Evolutionary conservation across 805 yeast genomes (phyloP).

Genomic region (Ogataea siamensis): DNA sequence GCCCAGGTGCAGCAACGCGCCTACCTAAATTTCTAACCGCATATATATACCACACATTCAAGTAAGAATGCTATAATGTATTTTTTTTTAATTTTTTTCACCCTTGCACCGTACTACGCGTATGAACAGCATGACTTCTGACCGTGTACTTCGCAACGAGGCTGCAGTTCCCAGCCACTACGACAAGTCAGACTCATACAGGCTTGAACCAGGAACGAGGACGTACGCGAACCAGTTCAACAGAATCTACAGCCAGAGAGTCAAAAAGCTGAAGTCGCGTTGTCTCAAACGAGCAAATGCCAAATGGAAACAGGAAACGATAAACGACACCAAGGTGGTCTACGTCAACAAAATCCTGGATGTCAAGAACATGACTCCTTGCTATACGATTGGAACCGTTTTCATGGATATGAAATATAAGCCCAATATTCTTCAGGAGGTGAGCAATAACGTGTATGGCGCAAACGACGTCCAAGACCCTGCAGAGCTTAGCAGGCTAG

Average conservation of each 20-base stretch:
- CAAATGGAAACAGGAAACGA: constrained; percentile 43
- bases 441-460: constrained; percentile 57
- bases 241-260: constrained; percentile 51
- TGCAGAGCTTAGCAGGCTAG: constrained; percentile 18
- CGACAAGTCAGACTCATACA: constrained; percentile 12
- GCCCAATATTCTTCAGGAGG: constrained; percentile 81
- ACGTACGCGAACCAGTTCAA: constrained; percentile 58
- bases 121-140: constrained; percentile 24
- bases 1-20: too few relatives aligned
- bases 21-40: too few relatives aligned
- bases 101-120: constrained; percentile 12
- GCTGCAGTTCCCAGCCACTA: constrained; percentile 14
- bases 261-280: constrained; percentile 45
- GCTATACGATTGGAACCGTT: constrained; percentile 87
- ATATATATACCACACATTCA: too few relatives aligned
- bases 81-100: constrained; percentile 1
- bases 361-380: constrained; percentile 54
- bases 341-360: constrained; percentile 56
- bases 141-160: constrained; percentile 20
- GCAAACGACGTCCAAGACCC: constrained; percentile 38
- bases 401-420: constrained; percentile 82
- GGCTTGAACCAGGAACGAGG: constrained; percentile 28
- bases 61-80: too few relatives aligned
- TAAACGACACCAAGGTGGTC: constrained; percentile 30
- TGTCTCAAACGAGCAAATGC: constrained; percentile 42